A percentile compares a stretch with the other conserved stretches of the same genome.
These are phyloP conservation scores for Chlorella sp. DNA, from an alignment of 139 green algal species.

Conservation along the genomic window DNA sequence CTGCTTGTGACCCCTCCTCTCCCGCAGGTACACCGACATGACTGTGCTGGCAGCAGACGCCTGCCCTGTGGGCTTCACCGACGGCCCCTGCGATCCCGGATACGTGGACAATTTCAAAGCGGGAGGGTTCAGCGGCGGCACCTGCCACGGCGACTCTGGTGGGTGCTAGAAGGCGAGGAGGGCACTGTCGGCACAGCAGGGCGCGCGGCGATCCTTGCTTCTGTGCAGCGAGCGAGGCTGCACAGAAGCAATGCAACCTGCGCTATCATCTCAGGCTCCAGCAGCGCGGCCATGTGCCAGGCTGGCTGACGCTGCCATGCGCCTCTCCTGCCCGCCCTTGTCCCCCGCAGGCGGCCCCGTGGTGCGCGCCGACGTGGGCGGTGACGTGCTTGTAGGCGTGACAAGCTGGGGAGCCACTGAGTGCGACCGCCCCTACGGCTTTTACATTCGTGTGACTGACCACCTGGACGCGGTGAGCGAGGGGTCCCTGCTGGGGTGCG, in stretches of 20 bases:
- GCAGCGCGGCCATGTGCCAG: background rate
- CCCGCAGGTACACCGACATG: constrained; percentile 8
- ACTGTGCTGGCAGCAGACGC: background rate
- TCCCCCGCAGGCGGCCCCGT: background rate
- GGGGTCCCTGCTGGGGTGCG: background rate
- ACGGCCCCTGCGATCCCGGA: background rate
- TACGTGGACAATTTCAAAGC: background rate
- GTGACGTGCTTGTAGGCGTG: constrained; percentile 7
- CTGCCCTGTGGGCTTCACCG: background rate
- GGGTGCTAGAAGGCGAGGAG: background rate
- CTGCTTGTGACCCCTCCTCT: background rate
- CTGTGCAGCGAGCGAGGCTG: background rate
- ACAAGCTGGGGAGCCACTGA: background rate
- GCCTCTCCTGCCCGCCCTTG: background rate
- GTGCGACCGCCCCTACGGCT: background rate
- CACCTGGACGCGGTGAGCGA: background rate
- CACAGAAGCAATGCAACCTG: background rate
- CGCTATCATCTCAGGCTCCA: background rate
- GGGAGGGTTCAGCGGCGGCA: background rate
- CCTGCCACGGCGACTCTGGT: background rate
- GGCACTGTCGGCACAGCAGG: background rate
- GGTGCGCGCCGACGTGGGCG: background rate
- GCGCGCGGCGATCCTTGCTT: background rate
- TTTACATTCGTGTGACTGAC: background rate
- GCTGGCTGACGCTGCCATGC: background rate